These are phyloP conservation scores for Daedaleopsis sinensis DNA, from an alignment of 768 basidiomycete species.

Conservation along the genomic window DNA sequence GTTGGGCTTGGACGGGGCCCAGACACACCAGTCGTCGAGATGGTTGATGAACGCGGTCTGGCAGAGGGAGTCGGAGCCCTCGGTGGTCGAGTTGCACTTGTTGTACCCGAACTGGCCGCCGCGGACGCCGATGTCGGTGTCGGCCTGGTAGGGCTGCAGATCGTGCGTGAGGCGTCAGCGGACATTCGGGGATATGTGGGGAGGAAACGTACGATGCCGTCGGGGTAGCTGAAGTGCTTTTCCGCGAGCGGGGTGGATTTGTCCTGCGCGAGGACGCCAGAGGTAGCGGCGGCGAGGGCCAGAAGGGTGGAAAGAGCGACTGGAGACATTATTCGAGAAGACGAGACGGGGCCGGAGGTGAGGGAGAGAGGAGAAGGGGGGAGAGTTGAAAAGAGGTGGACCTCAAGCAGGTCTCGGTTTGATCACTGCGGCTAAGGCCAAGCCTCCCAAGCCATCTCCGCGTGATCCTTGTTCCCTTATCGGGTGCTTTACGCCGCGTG, in stretches of 20 bases:
- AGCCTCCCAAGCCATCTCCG: too few relatives aligned
- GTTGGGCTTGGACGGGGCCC: constrained; percentile 56
- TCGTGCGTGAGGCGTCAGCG: too few relatives aligned
- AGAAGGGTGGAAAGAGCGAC: constrained; percentile 40
- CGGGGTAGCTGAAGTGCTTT: constrained; percentile 29
- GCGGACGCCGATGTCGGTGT: constrained; percentile 42
- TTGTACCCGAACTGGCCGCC: constrained; percentile 70
- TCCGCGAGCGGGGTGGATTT: constrained; percentile 32
- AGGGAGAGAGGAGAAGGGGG: too few relatives aligned
- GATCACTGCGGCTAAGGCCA: too few relatives aligned
- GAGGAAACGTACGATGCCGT: constrained; percentile 22
- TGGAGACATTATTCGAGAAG: constrained; percentile 31
- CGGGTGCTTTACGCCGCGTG: too few relatives aligned
- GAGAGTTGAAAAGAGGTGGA: too few relatives aligned
- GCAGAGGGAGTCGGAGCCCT: constrained; percentile 62
- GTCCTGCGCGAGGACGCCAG: constrained; percentile 23
- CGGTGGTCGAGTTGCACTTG: constrained; percentile 66
- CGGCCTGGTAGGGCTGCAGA: constrained; percentile 53
- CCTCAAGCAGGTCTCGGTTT: too few relatives aligned
- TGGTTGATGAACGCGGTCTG: constrained; percentile 73
- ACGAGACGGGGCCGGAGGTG: too few relatives aligned
- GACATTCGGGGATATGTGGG: too few relatives aligned
- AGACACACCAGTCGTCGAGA: constrained; percentile 66
- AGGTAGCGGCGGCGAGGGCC: constrained; percentile 31
- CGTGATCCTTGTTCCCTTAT: too few relatives aligned